Evolutionary conservation across 306 rosid species (phyloP).

Genomic region (Pueraria montana): DNA sequence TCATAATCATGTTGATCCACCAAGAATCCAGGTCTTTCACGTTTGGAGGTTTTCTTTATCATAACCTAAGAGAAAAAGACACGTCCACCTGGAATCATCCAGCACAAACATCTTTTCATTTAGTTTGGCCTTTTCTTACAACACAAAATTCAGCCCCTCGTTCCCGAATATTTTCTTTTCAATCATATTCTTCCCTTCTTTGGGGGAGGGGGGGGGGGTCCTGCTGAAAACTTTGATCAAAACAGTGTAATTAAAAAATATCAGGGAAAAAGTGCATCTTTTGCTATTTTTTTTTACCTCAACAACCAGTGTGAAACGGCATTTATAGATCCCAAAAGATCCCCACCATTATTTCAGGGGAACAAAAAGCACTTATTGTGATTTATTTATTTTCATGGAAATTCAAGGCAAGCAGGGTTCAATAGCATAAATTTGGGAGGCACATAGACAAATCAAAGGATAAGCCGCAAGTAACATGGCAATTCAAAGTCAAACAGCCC

Average conservation of each 20-base stretch:
- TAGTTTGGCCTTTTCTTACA: constrained; percentile 21
- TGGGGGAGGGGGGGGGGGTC: not conserved
- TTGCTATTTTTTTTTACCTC: constrained; percentile 44
- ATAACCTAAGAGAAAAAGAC: constrained; percentile 37
- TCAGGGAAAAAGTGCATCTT: constrained; percentile 30
- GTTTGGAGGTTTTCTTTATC: constrained; percentile 33
- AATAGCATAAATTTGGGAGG: constrained; percentile 47
- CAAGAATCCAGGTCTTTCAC: constrained; percentile 45
- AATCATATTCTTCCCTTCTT: constrained; percentile 33
- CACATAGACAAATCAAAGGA: constrained; percentile 42
- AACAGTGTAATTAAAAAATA: constrained; percentile 18
- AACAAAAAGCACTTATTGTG: constrained; percentile 30
- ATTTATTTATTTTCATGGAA: not conserved
- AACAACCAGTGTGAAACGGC: constrained; percentile 29
- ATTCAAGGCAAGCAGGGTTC: constrained; percentile 45
- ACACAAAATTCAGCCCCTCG: constrained; percentile 40
- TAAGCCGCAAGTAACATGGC: constrained; percentile 37
- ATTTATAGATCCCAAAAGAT: constrained; percentile 24
- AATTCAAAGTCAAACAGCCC: constrained; percentile 49
- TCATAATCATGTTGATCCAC: constrained; percentile 35
- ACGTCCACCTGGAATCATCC: constrained; percentile 28
- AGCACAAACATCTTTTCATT: constrained; percentile 47
- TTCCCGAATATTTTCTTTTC: constrained; percentile 33
- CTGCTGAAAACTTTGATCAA: constrained; percentile 43
- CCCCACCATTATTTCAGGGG: constrained; percentile 23